These are phyloP conservation scores for Podochytrium sp. DNA, from an alignment of 192 early-diverging fungal genomes.

Conservation along the genomic window DNA sequence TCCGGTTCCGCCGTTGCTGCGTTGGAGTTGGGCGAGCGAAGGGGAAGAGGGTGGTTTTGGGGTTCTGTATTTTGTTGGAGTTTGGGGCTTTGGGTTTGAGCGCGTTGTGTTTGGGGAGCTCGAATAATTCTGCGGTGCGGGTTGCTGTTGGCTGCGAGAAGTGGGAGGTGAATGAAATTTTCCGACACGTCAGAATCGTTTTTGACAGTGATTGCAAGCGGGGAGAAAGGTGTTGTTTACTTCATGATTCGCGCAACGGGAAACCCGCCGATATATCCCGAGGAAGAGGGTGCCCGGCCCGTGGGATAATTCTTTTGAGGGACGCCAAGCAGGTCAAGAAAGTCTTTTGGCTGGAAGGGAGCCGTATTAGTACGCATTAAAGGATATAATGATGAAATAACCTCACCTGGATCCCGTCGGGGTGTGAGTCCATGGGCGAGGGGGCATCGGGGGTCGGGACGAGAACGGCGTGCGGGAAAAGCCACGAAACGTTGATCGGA, in stretches of 20 bases:
- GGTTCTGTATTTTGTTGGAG: too few species aligned
- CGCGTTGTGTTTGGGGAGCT: background rate
- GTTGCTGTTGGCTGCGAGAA: background rate
- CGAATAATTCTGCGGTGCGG: background rate
- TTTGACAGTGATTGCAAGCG: too few species aligned
- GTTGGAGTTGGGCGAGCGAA: background rate
- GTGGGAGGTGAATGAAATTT: background rate
- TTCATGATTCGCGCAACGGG: background rate
- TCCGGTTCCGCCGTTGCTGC: too few species aligned
- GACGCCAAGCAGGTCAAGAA: slow-evolving; percentile 29
- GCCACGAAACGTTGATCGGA: slow-evolving; percentile 48
- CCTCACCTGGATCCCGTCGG: slow-evolving; percentile 1
- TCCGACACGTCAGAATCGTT: too few species aligned
- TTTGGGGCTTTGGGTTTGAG: background rate
- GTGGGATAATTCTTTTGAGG: slow-evolving; percentile 11
- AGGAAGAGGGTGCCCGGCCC: slow-evolving; percentile 25
- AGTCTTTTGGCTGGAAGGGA: background rate
- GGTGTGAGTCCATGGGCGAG: background rate
- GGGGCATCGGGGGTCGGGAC: background rate
- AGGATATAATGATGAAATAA: background rate
- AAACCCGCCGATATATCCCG: slow-evolving; percentile 27
- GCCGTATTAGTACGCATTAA: background rate
- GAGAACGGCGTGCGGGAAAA: slow-evolving; percentile 32
- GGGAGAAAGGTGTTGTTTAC: too few species aligned
- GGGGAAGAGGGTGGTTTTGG: background rate